These are phyloP conservation scores for Kwoniella heveanensis DNA, from an alignment of 768 basidiomycete genomes.

Conservation along the genomic window DNA sequence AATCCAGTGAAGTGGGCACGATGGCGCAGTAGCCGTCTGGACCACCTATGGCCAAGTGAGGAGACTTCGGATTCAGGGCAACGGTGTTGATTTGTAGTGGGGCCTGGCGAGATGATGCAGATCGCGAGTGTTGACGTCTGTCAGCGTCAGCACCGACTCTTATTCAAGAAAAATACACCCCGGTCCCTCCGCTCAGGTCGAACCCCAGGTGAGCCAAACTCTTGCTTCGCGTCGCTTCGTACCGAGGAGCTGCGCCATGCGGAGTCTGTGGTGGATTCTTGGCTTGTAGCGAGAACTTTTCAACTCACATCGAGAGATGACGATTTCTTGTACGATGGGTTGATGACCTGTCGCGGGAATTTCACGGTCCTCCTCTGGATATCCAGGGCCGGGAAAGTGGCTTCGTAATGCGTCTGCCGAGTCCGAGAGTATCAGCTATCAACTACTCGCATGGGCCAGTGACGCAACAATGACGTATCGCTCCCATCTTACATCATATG, in stretches of 20 bases:
- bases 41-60: conserved; percentile 48
- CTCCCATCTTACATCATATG: no score
- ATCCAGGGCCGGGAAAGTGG: conserved; percentile 56
- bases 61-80: conserved; percentile 35
- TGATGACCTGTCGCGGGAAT: conserved; percentile 63
- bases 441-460: no score
- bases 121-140: no score
- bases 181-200: no score
- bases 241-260: no score
- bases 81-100: conserved; percentile 50
- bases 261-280: no score
- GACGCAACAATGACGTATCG: no score
- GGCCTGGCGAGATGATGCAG: conserved; percentile 25
- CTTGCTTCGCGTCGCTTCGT: no score
- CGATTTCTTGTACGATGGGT: conserved; percentile 58
- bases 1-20: conserved; percentile 26
- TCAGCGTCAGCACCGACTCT: no score
- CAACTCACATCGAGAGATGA: conserved; percentile 31
- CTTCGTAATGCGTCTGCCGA: conserved; percentile 45
- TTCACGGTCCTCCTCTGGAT: conserved; percentile 62
- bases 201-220: no score
- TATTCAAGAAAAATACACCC: no score
- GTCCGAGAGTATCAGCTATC: not conserved
- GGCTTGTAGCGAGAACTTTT: no score
- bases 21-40: conserved; percentile 51